Evolutionary conservation across 352 stramenopile genomes (phyloP).

Genomic region (Globisporangium spiculum): DNA sequence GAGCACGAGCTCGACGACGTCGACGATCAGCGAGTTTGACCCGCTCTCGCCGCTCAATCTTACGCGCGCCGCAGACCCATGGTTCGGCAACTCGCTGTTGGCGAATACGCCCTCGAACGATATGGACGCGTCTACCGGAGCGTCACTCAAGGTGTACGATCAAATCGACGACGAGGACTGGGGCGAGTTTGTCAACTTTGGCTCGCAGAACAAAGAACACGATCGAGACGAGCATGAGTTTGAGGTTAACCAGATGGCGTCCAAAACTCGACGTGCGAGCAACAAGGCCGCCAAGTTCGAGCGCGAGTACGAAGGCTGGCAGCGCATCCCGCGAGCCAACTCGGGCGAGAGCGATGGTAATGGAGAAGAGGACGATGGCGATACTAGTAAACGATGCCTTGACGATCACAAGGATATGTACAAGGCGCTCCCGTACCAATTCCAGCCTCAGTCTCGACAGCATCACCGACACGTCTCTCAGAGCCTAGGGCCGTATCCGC

Average conservation of each 20-base stretch:
- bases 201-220: neutral
- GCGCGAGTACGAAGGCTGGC: neutral
- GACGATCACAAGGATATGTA: slow-evolving; percentile 9
- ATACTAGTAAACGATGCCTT: neutral
- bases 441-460: neutral
- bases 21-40: slow-evolving; percentile 44
- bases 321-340: slow-evolving; percentile 9
- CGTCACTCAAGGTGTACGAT: slow-evolving; percentile 40
- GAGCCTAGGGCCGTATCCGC: neutral
- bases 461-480: neutral
- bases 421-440: slow-evolving; percentile 7
- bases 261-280: slow-evolving; percentile 8
- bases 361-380: neutral
- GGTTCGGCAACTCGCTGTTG: slow-evolving; percentile 39
- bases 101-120: slow-evolving; percentile 17
- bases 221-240: slow-evolving; percentile 12
- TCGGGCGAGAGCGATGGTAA: neutral
- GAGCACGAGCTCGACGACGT: slow-evolving; percentile 30
- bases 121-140: slow-evolving; percentile 19
- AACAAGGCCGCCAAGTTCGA: slow-evolving; percentile 7
- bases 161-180: slow-evolving; percentile 48
- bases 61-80: slow-evolving; percentile 44
- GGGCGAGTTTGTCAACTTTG: slow-evolving; percentile 57
- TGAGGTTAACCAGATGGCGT: neutral
- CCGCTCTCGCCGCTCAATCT: slow-evolving; percentile 49